Conservation (phyloP, 345 rosid species). For the Streptanthus diversifolius region DNA sequence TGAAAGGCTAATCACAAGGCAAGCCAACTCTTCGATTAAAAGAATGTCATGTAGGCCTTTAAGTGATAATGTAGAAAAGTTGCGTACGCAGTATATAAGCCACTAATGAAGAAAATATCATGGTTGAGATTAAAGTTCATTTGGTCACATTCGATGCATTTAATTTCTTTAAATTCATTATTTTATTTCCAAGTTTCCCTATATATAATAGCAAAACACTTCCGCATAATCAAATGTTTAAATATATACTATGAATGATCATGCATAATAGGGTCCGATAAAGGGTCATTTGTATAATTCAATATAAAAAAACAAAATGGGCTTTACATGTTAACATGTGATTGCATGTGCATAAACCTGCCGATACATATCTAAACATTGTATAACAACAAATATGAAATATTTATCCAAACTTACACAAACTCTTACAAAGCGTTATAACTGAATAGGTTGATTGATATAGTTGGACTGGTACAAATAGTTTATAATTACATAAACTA, state of each 20-base stretch:
- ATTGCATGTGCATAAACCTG: neutral
- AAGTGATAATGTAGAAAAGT: neutral
- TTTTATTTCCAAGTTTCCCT: neutral
- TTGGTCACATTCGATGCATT: conserved; percentile 25
- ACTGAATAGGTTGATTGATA: neutral
- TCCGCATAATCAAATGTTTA: neutral
- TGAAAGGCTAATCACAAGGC: conserved; percentile 13
- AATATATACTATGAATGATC: neutral
- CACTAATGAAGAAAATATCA: conserved; percentile 3
- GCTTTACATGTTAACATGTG: conserved; percentile 29
- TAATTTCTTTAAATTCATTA: neutral
- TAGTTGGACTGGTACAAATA: neutral
- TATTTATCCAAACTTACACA: neutral
- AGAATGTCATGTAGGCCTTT: conserved; percentile 8
- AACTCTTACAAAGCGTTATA: neutral
- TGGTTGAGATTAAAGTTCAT: neutral
- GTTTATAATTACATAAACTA: neutral
- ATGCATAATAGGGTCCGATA: neutral
- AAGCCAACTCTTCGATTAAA: conserved; percentile 8
- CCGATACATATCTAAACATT: neutral
- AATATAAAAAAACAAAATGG: neutral
- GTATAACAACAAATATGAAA: neutral
- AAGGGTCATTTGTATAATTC: neutral
- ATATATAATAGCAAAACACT: neutral
- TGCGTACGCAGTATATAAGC: neutral